Evolutionary conservation across 1,284 basidiomycete genomes (phyloP).

Genomic region (Cryptococcus neoformans): DNA sequence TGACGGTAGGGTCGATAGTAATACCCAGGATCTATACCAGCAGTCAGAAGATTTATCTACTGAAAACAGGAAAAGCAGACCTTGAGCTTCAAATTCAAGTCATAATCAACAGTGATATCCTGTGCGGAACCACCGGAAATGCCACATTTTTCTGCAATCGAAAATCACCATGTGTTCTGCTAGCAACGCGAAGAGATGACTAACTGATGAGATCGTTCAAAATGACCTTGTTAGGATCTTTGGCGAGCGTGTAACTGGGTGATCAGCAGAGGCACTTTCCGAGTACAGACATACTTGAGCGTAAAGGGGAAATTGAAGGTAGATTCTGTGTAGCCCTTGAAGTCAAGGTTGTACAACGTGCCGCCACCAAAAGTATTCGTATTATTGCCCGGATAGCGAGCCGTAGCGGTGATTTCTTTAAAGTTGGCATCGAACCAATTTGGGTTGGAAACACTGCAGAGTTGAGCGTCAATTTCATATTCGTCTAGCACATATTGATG

Average conservation of each 20-base stretch:
- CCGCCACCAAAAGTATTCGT: conserved; percentile 66
- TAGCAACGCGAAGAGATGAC: not conserved
- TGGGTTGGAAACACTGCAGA: conserved; percentile 69
- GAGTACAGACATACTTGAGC: conserved; percentile 51
- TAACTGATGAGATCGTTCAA: conserved; percentile 56
- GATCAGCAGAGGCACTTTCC: not conserved
- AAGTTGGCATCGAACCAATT: conserved; percentile 79
- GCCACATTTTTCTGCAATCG: conserved; percentile 66
- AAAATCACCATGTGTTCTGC: conserved; percentile 5
- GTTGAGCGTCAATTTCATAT: not conserved
- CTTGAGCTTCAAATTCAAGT: conserved; percentile 43
- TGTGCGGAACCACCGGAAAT: conserved; percentile 51
- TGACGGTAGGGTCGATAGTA: conserved; percentile 66
- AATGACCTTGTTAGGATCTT: conserved; percentile 61
- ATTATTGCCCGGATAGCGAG: conserved; percentile 70
- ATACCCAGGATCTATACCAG: conserved; percentile 57
- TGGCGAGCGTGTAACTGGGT: conserved; percentile 57
- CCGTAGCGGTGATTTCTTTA: conserved; percentile 63
- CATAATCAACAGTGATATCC: conserved; percentile 66
- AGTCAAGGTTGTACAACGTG: conserved; percentile 59
- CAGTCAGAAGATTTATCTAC: not conserved
- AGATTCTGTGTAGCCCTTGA: conserved; percentile 63
- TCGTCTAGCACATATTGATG: not conserved
- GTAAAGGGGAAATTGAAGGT: conserved; percentile 79
- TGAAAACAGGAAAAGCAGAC: not conserved